These are phyloP conservation scores for Massospora cicadina DNA, from an alignment of 371 early-diverging fungal species.

Conservation along the genomic window DNA sequence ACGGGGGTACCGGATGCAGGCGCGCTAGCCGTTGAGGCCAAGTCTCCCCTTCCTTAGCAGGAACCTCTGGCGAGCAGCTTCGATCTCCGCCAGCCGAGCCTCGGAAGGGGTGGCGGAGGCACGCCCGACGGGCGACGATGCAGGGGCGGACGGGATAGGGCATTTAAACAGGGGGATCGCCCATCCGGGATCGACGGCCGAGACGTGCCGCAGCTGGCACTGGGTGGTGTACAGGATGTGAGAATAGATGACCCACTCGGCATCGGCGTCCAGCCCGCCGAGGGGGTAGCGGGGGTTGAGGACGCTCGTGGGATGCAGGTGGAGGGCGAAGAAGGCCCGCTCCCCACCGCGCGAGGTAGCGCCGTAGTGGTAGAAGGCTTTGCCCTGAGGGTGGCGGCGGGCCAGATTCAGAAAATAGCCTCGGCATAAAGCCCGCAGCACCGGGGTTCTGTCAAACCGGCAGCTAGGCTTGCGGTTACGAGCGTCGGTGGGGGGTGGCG, in stretches of 20 bases:
- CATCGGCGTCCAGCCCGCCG: slow-evolving; percentile 15
- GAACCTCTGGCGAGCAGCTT: not conserved
- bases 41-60: not conserved
- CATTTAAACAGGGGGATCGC: slow-evolving; percentile 13
- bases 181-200: slow-evolving; percentile 27
- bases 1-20: no score
- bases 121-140: not conserved
- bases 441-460: slow-evolving; percentile 26
- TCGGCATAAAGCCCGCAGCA: slow-evolving; percentile 42
- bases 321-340: slow-evolving; percentile 33
- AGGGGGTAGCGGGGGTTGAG: slow-evolving; percentile 24
- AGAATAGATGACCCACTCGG: slow-evolving; percentile 66
- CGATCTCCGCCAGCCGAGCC: not conserved
- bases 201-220: slow-evolving; percentile 44
- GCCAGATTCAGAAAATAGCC: slow-evolving; percentile 62
- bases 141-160: not conserved
- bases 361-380: slow-evolving; percentile 53
- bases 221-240: slow-evolving; percentile 41
- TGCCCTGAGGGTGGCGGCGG: slow-evolving; percentile 42
- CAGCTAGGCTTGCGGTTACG: not conserved
- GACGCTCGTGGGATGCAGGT: slow-evolving; percentile 41
- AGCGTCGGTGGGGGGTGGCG: not conserved
- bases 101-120: not conserved
- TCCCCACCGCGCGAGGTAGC: slow-evolving; percentile 13
- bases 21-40: no score